Base-by-base conservation (phyloP, 164 flowering plant species). In the Kingdonia uniflora region DNA sequence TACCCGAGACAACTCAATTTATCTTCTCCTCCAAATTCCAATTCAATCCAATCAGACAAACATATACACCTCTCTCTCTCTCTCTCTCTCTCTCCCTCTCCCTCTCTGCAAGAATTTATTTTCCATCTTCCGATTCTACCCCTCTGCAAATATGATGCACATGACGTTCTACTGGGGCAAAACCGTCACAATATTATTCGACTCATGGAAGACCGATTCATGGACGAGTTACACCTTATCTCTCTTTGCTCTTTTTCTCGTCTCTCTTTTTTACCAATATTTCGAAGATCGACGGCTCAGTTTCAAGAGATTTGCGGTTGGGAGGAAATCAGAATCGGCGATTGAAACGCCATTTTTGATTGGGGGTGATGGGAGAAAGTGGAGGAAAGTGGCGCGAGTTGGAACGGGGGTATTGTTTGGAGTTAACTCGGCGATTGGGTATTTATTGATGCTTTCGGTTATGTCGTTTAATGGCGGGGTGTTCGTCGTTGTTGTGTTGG, bases 111-210 rank as follows among this genome's bases (percentile, higher is more conserved):
- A 21, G 2, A 50, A 50, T 39, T n/a, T n/a, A n/a, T n/a, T n/a
- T n/a, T n/a, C 53, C 6, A 7, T 17, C n/a, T 49, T 25, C 29
- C 51, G 25, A 14, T 20, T 26, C 44, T 17, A 21, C 35, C 51
- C 57, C 19, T 54, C 49, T 16, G 43, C 65, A 13, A 85, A 71
- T 67, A 85, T 84, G 92, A 89, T 89, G 97, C 97, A 89, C 81
- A 89, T 89, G 97, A 85, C 97, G 55, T 89, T 89, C 63, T 89
- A 85, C 80, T 89, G 97, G 97, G 72, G 92, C 59, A 67, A 33
- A 41, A 24, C 65, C 40, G 88, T 77, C 45, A 85, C 88, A 10
- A 59, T 90, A 62, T 72, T 90, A 26, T 58, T 90, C 77, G 74
- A 72, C 53, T 76, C 80, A 5, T 87, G 95, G 95, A 65, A 62